Conservation (phyloP, 768 basidiomycete genomes). For the Tricholoma saponaceum region DNA sequence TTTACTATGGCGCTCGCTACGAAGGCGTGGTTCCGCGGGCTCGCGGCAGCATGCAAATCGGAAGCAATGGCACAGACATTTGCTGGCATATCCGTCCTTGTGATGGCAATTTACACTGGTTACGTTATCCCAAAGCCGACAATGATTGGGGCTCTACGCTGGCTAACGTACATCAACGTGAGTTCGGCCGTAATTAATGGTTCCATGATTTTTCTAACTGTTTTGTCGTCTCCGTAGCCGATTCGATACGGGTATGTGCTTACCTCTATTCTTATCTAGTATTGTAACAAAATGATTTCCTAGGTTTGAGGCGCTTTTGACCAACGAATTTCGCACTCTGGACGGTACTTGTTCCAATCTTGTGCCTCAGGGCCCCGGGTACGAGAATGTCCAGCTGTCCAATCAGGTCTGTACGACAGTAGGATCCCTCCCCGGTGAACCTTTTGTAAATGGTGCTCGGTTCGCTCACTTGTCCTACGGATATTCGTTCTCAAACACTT, state of each 20-base stretch:
- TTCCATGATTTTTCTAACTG: background rate
- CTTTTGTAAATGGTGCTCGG: conserved; percentile 51
- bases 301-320: conserved; percentile 71
- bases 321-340: conserved; percentile 78
- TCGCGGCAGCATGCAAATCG: conserved; percentile 55
- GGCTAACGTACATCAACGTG: conserved; percentile 66
- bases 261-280: background rate
- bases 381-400: conserved; percentile 46
- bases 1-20: conserved; percentile 57
- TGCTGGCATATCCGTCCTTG: conserved; percentile 39
- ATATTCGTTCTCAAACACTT: conserved; percentile 27
- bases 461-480: conserved; percentile 51
- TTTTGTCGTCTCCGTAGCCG: conserved; percentile 22
- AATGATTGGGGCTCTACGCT: conserved; percentile 66
- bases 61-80: conserved; percentile 61
- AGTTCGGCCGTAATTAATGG: conserved; percentile 7
- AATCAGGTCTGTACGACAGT: conserved; percentile 79
- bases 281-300: background rate
- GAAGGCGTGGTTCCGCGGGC: conserved; percentile 70
- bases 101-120: conserved; percentile 52
- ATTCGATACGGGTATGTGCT: conserved; percentile 36
- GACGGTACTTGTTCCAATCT: conserved; percentile 58
- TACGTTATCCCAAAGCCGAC: conserved; percentile 56
- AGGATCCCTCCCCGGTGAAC: conserved; percentile 58
- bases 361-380: conserved; percentile 60